Evolutionary conservation across 2,329 filamentous ascomycete genomes (phyloP).

Genomic region (Diplodia intermedia): DNA sequence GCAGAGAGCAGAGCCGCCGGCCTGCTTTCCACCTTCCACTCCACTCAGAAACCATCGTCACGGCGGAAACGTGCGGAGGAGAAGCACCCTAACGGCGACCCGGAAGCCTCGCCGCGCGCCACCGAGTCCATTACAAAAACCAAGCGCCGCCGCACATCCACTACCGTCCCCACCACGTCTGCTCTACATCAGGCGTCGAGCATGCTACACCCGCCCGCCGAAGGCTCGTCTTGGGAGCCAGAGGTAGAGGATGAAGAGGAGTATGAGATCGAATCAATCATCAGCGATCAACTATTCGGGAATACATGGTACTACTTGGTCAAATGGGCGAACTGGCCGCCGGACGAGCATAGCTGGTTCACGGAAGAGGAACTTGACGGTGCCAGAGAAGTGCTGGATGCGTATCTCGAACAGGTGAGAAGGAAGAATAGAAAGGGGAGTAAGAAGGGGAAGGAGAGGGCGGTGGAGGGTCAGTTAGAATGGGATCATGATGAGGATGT

Average conservation of each 20-base stretch:
- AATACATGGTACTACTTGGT: constrained; percentile 3
- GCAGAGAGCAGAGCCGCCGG: not conserved
- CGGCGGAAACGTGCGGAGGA: not conserved
- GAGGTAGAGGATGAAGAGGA: constrained; percentile 2
- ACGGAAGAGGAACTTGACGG: not conserved
- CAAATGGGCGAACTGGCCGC: constrained; percentile 14
- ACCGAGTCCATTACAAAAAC: not conserved
- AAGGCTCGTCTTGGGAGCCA: constrained; percentile 1
- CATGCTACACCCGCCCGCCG: constrained; percentile 15
- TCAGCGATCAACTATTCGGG: not conserved
- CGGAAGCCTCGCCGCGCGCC: not conserved
- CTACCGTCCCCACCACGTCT: not conserved
- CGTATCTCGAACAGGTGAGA: not conserved
- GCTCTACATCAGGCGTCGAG: not conserved
- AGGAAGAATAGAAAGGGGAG: not conserved
- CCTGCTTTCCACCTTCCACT: not conserved
- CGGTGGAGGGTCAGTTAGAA: not conserved
- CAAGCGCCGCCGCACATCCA: not conserved
- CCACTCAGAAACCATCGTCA: not conserved
- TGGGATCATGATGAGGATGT: not conserved
- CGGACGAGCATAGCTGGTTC: constrained; percentile 13
- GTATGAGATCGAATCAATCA: not conserved
- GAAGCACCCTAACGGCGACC: not conserved
- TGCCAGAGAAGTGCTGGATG: constrained; percentile 2
- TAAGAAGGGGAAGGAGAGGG: not conserved